Conservation (phyloP, 2,329 filamentous ascomycete genomes). For the Penicillium hesseltinei region DNA sequence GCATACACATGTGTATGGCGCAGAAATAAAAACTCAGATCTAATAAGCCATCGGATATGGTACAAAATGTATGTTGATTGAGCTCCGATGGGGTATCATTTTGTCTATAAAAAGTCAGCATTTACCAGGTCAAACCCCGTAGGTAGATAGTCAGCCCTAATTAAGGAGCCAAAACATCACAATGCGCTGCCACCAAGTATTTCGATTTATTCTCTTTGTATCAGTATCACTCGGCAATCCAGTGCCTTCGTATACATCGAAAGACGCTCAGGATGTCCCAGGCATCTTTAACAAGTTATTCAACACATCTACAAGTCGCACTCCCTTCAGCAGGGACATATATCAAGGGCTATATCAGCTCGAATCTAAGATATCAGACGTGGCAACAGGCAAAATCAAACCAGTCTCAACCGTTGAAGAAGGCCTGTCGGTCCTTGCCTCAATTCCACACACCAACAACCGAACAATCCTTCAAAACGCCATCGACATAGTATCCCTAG, state of each 20-base stretch:
- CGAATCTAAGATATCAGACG: not conserved
- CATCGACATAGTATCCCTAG: not conserved
- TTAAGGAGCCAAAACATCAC: not conserved
- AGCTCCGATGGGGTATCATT: not conserved
- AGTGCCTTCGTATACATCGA: not conserved
- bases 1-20: not conserved
- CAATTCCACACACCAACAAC: not conserved
- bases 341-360: not conserved
- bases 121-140: no score
- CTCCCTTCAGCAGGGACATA: not conserved
- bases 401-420: not conserved
- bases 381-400: not conserved
- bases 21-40: not conserved
- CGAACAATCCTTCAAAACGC: not conserved
- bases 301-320: not conserved
- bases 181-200: not conserved
- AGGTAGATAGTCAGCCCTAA: not conserved
- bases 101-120: not conserved
- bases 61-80: not conserved
- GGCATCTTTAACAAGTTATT: not conserved
- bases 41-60: not conserved
- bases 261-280: not conserved
- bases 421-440: not conserved
- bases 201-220: not conserved
- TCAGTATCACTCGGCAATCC: not conserved